phyloP scores from a whole-genome alignment of 2,329 filamentous ascomycete species.

The Phoma sp. region DNA sequence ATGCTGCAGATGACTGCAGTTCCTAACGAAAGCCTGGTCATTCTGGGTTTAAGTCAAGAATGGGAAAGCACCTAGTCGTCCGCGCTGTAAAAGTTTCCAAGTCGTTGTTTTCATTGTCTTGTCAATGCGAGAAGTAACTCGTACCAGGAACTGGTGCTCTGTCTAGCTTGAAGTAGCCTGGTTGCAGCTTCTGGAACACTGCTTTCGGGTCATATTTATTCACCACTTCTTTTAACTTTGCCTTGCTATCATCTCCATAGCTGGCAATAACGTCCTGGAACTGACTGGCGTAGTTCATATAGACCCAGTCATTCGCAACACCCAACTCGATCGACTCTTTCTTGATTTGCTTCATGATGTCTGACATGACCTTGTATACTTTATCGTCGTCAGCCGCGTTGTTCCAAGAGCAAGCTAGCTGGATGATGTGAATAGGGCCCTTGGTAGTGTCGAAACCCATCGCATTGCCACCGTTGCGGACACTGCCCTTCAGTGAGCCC shows the following conservation, averaged over 20 bases:
- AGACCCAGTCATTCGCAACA: neutral
- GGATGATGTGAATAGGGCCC: neutral
- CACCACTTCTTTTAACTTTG: conserved; percentile 13
- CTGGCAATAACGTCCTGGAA: neutral
- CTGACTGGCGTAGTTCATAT: neutral
- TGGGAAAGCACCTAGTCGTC: too few species aligned
- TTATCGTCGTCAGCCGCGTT: neutral
- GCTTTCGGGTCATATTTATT: conserved; percentile 26
- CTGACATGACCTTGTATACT: neutral
- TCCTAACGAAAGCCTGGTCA: too few species aligned
- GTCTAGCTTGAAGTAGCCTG: conserved; percentile 26
- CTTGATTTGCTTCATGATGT: neutral
- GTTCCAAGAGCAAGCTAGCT: neutral
- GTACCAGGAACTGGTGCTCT: conserved; percentile 7
- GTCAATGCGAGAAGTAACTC: neutral
- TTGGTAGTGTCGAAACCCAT: neutral
- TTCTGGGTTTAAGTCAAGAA: too few species aligned
- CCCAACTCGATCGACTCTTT: neutral
- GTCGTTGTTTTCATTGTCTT: too few species aligned
- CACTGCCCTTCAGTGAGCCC: neutral
- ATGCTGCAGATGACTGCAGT: too few species aligned
- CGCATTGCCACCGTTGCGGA: neutral
- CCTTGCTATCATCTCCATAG: neutral
- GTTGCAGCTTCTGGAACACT: conserved; percentile 29
- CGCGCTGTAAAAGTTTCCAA: too few species aligned